A percentile compares a stretch with the other conserved stretches of the same genome.
Evolutionary conservation across 257 asterid genomes (phyloP).

Genomic region (Avicennia marina): DNA sequence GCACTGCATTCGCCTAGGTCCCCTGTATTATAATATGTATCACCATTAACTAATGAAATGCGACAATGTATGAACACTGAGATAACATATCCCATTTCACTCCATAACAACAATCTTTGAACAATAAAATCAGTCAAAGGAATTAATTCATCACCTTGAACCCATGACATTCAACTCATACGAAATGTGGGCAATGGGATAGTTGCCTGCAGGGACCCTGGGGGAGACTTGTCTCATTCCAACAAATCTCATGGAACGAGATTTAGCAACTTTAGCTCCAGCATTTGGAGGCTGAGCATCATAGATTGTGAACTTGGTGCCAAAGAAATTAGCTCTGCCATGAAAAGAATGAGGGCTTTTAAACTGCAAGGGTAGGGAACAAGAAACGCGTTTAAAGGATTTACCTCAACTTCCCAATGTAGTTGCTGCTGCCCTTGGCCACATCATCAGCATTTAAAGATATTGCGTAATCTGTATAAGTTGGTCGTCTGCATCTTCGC

Average conservation of each 20-base stretch:
- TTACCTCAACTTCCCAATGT: slow-evolving; percentile 89
- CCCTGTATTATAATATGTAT: too few relatives aligned
- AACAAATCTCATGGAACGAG: slow-evolving; percentile 59
- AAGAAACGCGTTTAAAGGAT: too few relatives aligned
- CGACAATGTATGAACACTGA: too few relatives aligned
- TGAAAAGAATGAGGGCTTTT: too few relatives aligned
- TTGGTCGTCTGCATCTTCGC: slow-evolving; percentile 82
- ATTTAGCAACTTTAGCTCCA: slow-evolving; percentile 61
- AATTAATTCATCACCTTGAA: too few relatives aligned
- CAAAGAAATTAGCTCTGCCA: slow-evolving; percentile 86
- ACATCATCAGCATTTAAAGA: slow-evolving; percentile 79
- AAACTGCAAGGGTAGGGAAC: too few relatives aligned
- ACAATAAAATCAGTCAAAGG: too few relatives aligned
- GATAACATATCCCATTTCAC: too few relatives aligned
- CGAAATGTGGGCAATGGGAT: slow-evolving; percentile 76
- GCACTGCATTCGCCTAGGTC: slow-evolving; percentile 97
- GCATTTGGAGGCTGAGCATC: slow-evolving; percentile 83
- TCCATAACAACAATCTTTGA: too few relatives aligned
- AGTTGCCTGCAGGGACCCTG: slow-evolving; percentile 83
- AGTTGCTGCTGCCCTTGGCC: slow-evolving; percentile 74
- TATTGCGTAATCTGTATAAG: slow-evolving; percentile 80
- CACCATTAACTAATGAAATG: too few relatives aligned
- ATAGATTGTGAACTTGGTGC: slow-evolving; percentile 84
- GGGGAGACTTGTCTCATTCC: slow-evolving; percentile 88
- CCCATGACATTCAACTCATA: slow-evolving; percentile 90